These are phyloP conservation scores for Triangularia setosa DNA, from an alignment of 2,329 filamentous ascomycete genomes.

Conservation along the genomic window DNA sequence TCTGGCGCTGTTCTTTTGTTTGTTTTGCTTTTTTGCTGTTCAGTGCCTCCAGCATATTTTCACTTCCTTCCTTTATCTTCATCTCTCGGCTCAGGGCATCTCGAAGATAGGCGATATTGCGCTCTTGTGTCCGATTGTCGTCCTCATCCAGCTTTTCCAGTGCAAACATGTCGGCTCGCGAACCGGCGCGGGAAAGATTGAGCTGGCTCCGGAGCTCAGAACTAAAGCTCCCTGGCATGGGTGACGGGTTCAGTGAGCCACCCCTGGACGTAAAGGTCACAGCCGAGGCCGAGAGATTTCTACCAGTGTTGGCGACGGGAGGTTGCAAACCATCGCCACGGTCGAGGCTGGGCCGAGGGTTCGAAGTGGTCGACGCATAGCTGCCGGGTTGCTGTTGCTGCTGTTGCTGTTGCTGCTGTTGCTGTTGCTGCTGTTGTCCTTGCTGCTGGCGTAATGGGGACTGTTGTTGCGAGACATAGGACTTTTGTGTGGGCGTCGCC, in stretches of 20 bases:
- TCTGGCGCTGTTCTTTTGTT: slow-evolving; percentile 75
- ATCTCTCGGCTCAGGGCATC: slow-evolving; percentile 90
- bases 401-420: slow-evolving; percentile 1
- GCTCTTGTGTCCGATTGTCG: slow-evolving; percentile 56
- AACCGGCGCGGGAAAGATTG: slow-evolving; percentile 60
- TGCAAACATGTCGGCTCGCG: slow-evolving; percentile 49
- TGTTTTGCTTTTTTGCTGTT: slow-evolving; percentile 95
- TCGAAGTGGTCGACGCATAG: slow-evolving; percentile 28
- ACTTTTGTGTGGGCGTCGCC: slow-evolving; percentile 52
- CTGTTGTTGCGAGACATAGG: slow-evolving; percentile 40
- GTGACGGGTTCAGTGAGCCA: slow-evolving; percentile 66
- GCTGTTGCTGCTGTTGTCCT: slow-evolving; percentile 2
- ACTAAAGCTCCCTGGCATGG: slow-evolving; percentile 81
- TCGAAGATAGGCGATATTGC: slow-evolving; percentile 69
- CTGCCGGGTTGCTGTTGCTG: slow-evolving; percentile 13
- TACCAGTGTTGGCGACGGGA: slow-evolving; percentile 40
- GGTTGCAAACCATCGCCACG: slow-evolving; percentile 45
- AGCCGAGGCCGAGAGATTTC: slow-evolving; percentile 49
- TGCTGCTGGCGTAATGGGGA: slow-evolving; percentile 5
- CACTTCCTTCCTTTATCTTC: slow-evolving; percentile 96
- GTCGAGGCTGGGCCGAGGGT: slow-evolving; percentile 49
- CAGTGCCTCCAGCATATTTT: slow-evolving; percentile 94
- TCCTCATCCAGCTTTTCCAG: slow-evolving; percentile 57
- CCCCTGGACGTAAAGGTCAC: slow-evolving; percentile 61
- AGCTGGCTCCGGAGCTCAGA: slow-evolving; percentile 76